Evolutionary conservation across 192 early-diverging fungal species (phyloP), one percentile per base, ranked within the genome.

Genomic region (Backusella westeae): DNA sequence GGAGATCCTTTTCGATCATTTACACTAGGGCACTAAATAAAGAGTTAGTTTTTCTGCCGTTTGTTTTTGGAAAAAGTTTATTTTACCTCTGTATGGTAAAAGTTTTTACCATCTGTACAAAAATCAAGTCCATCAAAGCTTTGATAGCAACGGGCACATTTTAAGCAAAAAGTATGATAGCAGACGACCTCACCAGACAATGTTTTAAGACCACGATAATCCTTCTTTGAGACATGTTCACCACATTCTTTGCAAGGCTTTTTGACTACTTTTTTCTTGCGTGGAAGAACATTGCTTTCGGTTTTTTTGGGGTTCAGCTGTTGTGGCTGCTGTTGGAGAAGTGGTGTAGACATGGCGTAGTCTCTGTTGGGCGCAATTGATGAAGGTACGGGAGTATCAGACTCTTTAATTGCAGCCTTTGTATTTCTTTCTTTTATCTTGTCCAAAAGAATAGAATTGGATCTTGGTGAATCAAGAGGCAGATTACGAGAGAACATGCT

Each of bases 51-150:
- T 49, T 49, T 49, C 7, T 63, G 23, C 0, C 1, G 26, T 63
- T 23, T 23, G 6, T 59, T 59, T 26, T 59, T 71, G 38, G 38
- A 39, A 39, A 39, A 39, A 34, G 15, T 23, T 69, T 34, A 2
- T n/a, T 12, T 36, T 38, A 69, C 56, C 35, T 69, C 35, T 39
- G 35, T 38, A 41, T 71, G 70, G 23, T 71, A 71, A 49, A 71
- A 71, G 0, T 34, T 49, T 71, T 71, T 71, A n/a, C 70, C 70
- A 34, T 71, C 70, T 71, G 70, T 71, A 34, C 70, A 44, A 17
- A 71, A 71, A 32, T 71, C 70, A 46, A 71, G 21, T 0, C 44
- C 21, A 71, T 49, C 29, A 49, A 71, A 71, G 23, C 42, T 29
- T 12, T 46, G 41, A 1, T 71, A 12, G 42, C 70, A 71, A 3